Evolutionary conservation across 805 yeast species (phyloP), one percentile per base, ranked within the genome.

Genomic region (Candida ortonii): DNA sequence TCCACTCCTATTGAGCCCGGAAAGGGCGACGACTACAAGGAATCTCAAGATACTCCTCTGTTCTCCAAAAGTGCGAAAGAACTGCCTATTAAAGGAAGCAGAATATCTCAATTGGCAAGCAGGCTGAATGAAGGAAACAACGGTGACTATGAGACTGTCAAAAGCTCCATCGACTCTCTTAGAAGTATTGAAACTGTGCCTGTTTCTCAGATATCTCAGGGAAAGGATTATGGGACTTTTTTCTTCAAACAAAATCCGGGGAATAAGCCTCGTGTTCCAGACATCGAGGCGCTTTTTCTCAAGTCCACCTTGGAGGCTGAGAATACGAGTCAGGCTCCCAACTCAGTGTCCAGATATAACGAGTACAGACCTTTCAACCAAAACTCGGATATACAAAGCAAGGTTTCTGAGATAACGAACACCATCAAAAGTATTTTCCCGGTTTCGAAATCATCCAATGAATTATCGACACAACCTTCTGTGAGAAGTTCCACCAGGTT

Each of bases 171-270:
- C n/a, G n/a, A n/a, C n/a, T n/a, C n/a, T n/a, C n/a, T n/a, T n/a
- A 14, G 28, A 22, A 22, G 15, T 21, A 20, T 11, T 16, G 6
- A 15, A 13, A 14, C 16, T 28, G 32, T 4, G 22, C 13, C 15
- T 16, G 16, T n/a, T 24, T 7, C 8, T 11, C 12, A 7, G 13
- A 16, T 10, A 21, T 11, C 13, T 15, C 21, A 36, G 5, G 29
- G 25, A 8, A 22, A 36, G n/a, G 52, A 51, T 14, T 56, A 56
- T 30, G 61, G 62, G 12, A 53, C 56, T 3, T 47, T 45, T 19
- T 57, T 57, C 33, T 57, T 43, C 33, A 30, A 42, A 7, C 7
- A 14, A 2, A 28, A 18, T 12, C 7, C 26, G 9, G 16, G 26
- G 7, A 22, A 20, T 10, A 28, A 29, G 25, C 14, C 39, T 6